Evolutionary conservation across 768 basidiomycete genomes (phyloP).

Genomic region (Gloeostereum incarnatum): DNA sequence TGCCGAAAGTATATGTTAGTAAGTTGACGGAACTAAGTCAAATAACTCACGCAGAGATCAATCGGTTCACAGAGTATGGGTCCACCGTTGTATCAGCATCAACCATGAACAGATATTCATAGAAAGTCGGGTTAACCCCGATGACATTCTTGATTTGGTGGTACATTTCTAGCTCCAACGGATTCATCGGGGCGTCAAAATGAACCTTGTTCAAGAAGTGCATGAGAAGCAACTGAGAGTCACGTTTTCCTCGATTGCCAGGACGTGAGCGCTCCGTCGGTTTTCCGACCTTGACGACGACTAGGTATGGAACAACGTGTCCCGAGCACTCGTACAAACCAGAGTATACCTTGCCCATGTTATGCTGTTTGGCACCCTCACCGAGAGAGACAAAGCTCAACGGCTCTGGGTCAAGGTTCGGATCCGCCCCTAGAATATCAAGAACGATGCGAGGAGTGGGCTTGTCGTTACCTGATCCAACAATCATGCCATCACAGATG

Average conservation of each 20-base stretch:
- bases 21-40: not conserved
- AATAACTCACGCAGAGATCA: slow-evolving; percentile 81
- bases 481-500: slow-evolving; percentile 97
- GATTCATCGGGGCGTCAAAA: slow-evolving; percentile 94
- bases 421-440: slow-evolving; percentile 92
- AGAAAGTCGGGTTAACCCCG: slow-evolving; percentile 97
- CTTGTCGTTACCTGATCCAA: slow-evolving; percentile 93
- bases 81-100: slow-evolving; percentile 95
- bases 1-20: slow-evolving; percentile 18
- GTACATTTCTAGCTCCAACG: slow-evolving; percentile 95
- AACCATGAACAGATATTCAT: slow-evolving; percentile 90
- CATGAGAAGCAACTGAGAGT: slow-evolving; percentile 94
- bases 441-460: slow-evolving; percentile 95
- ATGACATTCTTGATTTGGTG: slow-evolving; percentile 99
- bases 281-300: slow-evolving; percentile 90
- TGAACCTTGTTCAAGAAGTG: slow-evolving; percentile 99
- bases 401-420: slow-evolving; percentile 90
- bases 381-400: slow-evolving; percentile 91
- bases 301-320: slow-evolving; percentile 93
- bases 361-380: slow-evolving; percentile 92
- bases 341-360: slow-evolving; percentile 97
- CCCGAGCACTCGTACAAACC: slow-evolving; percentile 91
- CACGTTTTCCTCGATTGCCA: slow-evolving; percentile 97
- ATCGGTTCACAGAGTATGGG: slow-evolving; percentile 76
- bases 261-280: slow-evolving; percentile 89